Conservation (phyloP, 2,329 filamentous ascomycete genomes). For the Penicillium palitans region DNA sequence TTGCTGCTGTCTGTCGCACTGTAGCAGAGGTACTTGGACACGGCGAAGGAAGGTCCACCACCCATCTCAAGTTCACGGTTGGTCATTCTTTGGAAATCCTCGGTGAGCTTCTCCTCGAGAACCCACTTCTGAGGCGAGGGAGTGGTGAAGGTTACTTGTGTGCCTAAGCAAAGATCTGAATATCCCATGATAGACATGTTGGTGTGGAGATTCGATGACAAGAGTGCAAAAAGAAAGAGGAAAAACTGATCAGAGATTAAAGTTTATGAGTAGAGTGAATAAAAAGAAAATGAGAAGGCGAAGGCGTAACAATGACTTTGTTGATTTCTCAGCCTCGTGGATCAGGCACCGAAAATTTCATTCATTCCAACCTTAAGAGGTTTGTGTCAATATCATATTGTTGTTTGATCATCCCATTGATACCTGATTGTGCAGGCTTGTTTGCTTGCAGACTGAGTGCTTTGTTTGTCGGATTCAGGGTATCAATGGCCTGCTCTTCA, state of each 20-base stretch:
- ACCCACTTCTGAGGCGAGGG: neutral
- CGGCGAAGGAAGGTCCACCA: neutral
- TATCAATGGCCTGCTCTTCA: no score
- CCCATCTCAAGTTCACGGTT: neutral
- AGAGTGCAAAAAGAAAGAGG: neutral
- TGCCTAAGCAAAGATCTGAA: neutral
- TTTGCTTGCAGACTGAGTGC: no score
- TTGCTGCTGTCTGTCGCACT: neutral
- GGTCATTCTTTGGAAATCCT: neutral
- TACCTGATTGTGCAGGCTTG: no score
- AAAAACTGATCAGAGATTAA: neutral
- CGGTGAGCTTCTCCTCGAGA: constrained; percentile 2
- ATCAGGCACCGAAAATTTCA: neutral
- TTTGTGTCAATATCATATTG: no score
- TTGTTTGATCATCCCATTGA: no score
- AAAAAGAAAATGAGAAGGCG: neutral
- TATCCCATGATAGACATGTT: neutral
- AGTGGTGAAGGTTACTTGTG: neutral
- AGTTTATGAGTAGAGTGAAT: neutral
- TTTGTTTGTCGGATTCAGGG: no score
- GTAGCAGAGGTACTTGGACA: neutral
- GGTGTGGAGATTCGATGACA: neutral
- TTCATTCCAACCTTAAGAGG: no score
- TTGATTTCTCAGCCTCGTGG: neutral
- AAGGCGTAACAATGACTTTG: neutral